A percentile compares a stretch with the other conserved stretches of the same genome.
These are phyloP conservation scores for Brassica cretica DNA, from an alignment of 345 rosid species.

Conservation along the genomic window DNA sequence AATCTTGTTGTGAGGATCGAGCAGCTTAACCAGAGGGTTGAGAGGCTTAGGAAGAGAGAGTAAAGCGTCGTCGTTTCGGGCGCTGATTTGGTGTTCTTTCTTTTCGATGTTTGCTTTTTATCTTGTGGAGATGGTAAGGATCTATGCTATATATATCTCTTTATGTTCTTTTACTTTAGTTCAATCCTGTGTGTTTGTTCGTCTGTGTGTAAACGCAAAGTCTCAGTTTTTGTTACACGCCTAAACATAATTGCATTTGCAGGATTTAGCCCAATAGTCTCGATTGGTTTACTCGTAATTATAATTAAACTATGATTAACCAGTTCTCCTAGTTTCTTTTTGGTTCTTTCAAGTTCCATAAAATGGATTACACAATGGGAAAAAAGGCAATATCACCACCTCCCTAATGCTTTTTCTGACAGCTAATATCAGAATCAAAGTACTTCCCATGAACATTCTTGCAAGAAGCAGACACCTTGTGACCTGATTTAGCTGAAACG, in stretches of 20 bases:
- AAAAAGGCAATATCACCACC: not conserved
- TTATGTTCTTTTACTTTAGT: not conserved
- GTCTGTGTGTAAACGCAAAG: not conserved
- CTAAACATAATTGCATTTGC: not conserved
- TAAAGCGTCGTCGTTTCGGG: constrained; percentile 2
- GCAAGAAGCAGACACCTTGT: constrained; percentile 32
- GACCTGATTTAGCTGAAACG: constrained; percentile 20
- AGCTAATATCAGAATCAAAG: constrained; percentile 3
- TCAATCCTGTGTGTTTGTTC: not conserved
- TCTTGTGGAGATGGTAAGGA: not conserved
- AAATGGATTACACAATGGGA: not conserved
- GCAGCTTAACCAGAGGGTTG: constrained; percentile 69
- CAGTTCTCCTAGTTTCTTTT: not conserved
- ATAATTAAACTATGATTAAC: not conserved
- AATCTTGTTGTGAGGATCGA: constrained; percentile 65
- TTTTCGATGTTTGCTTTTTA: not conserved
- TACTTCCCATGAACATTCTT: constrained; percentile 30
- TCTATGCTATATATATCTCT: not conserved
- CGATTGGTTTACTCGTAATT: not conserved
- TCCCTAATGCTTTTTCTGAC: not conserved
- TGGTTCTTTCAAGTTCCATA: not conserved
- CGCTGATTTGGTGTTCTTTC: not conserved
- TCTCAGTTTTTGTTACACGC: not conserved
- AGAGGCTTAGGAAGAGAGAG: constrained; percentile 61
- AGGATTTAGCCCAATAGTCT: not conserved